These are phyloP conservation scores for Raffaelea deltoideospora DNA, from an alignment of 2,329 filamentous ascomycete genomes.

Conservation along the genomic window DNA sequence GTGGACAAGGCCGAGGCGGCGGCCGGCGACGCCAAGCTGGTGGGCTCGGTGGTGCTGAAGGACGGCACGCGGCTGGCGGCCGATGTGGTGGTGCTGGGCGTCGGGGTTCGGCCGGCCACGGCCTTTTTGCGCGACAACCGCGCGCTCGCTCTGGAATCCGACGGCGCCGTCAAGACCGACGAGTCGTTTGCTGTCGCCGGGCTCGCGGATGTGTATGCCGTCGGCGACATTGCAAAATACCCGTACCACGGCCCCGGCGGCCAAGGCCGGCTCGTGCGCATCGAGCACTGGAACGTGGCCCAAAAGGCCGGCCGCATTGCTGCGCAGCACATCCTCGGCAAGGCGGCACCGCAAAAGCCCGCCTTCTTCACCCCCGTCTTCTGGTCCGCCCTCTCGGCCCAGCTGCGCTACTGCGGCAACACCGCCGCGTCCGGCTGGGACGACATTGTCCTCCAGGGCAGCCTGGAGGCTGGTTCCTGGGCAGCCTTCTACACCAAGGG, in stretches of 20 bases:
- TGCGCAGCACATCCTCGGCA: slow-evolving; percentile 60
- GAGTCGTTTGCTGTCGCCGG: slow-evolving; percentile 64
- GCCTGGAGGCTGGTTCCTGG: slow-evolving; percentile 64
- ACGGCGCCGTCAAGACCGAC: slow-evolving; percentile 75
- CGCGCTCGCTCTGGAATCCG: slow-evolving; percentile 55
- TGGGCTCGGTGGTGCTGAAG: slow-evolving; percentile 70
- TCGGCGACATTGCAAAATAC: slow-evolving; percentile 90
- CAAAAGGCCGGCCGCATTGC: slow-evolving; percentile 79
- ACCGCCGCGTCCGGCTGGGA: slow-evolving; percentile 59
- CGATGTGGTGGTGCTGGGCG: slow-evolving; percentile 81
- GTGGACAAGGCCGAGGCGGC: slow-evolving; percentile 75
- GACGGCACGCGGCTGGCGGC: slow-evolving; percentile 74
- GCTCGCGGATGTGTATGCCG: slow-evolving; percentile 71
- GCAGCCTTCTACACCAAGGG: slow-evolving; percentile 79
- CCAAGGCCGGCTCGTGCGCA: slow-evolving; percentile 56
- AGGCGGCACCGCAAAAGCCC: slow-evolving; percentile 38
- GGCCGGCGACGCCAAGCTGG: slow-evolving; percentile 47
- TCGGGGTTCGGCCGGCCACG: slow-evolving; percentile 77
- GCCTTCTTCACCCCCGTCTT: slow-evolving; percentile 76
- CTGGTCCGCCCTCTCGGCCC: slow-evolving; percentile 84
- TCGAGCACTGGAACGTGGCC: slow-evolving; percentile 98
- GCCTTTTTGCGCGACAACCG: slow-evolving; percentile 64
- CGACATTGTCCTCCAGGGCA: slow-evolving; percentile 66
- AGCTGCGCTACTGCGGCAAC: slow-evolving; percentile 88
- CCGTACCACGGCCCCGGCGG: slow-evolving; percentile 86